Base-by-base conservation (phyloP, 2,329 filamentous ascomycete species). In the Sclerotiophoma versabilis region DNA sequence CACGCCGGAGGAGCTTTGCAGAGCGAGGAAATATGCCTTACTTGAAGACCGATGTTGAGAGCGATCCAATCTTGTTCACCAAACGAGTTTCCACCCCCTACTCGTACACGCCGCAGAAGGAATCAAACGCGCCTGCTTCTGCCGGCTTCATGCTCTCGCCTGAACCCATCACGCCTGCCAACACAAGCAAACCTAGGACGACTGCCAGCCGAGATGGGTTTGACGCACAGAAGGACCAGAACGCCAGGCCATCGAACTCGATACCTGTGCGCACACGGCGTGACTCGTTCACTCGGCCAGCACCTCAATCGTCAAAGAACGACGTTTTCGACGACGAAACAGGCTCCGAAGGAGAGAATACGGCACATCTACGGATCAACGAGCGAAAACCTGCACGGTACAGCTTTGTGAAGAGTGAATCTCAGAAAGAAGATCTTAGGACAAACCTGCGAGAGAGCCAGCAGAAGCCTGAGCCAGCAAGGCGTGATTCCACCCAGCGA, bases 71-170 rank as follows among this genome's bases (percentile, higher is more conserved):
- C 6, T 65, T 80, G 27, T 66, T 78, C 46, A 65, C 70, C 2
- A 70, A 71, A 44, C 72, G 80, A 33, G 73, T 74, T 14, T 75
- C 77, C 8, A 79, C 78, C 8, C 79, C 79, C 1, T 82, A 81
- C 61, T 72, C 77, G 2, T 80, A 73, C 57, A 76, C 74, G 7
- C 64, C 74, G 5, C 67, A 73, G 29, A 73, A 65, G 26, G 70
- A 68, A 49, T 67, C 50, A 32, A 64, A 50, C 49, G 65, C 70
- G 5, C 66, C 68, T 1, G 74, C 74, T 33, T 73, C 74, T 30
- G 71, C 66, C 22, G 79, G 79, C 25, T 77, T 72, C 23, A 75
- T 78, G 43, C 71, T 82, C 15, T 81, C 82, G 7, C 81, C 81
- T 22, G 81, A 83, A 57, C 64, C 77, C 5, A 71, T 79, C 33